Conservation (phyloP, 441 rosid species). For the Biscutella laevigata region DNA sequence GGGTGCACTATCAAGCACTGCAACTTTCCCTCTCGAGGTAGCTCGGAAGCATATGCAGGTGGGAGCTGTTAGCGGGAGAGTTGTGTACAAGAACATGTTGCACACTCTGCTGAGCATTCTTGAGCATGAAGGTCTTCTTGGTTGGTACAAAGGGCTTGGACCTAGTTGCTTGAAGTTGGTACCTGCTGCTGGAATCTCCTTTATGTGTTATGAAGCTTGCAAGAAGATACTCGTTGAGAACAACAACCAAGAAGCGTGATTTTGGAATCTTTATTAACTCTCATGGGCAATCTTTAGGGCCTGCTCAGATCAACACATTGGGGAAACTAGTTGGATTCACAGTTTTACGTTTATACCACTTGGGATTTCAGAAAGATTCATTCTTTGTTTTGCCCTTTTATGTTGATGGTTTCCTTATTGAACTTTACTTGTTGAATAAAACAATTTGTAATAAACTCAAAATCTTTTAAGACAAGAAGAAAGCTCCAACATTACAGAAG, state of each 20-base stretch:
- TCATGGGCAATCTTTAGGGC: constrained; percentile 2
- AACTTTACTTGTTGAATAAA: too few species aligned
- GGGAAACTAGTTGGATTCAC: constrained; percentile 5
- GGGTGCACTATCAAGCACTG: constrained; percentile 85
- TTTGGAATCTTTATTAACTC: neutral
- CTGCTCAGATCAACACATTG: constrained; percentile 4
- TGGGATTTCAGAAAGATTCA: constrained; percentile 8
- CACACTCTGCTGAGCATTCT: constrained; percentile 80
- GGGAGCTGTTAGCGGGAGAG: constrained; percentile 80
- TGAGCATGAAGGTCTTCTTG: constrained; percentile 58
- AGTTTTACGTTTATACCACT: constrained; percentile 8
- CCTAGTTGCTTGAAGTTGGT: constrained; percentile 98
- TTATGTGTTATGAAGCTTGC: constrained; percentile 96
- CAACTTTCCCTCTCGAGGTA: constrained; percentile 94
- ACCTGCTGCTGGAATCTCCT: constrained; percentile 97
- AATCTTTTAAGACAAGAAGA: neutral
- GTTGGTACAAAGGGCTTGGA: constrained; percentile 84
- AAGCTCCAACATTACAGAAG: constrained; percentile 10
- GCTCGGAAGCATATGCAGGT: constrained; percentile 99
- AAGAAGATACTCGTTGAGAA: constrained; percentile 79
- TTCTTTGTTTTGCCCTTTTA: neutral
- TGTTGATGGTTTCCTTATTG: neutral
- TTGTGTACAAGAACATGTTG: constrained; percentile 71
- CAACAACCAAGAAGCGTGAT: constrained; percentile 36
- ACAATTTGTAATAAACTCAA: too few species aligned